Evolutionary conservation across 495 filamentous ascomycete species (phyloP), one percentile per base, ranked within the genome.

Genomic region (Penicillium roqueforti): DNA sequence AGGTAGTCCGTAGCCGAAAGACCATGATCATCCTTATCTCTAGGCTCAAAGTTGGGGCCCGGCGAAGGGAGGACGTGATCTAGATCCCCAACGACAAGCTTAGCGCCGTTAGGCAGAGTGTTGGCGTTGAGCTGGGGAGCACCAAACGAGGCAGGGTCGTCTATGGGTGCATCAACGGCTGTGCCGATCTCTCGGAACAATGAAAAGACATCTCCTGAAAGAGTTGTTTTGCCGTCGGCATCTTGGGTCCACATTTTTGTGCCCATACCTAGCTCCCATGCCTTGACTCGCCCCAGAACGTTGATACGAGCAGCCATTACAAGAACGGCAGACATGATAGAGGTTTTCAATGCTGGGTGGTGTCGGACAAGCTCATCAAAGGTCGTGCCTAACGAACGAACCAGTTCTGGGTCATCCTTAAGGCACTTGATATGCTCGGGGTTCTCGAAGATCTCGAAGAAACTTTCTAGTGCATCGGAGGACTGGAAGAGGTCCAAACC

Each of bases 351-450:
- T 10, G 78, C 76, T 0, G 93, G 95, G 66, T 99, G 95, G 63
- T 99, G 93, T 18, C 93, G 85, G 26, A 92, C 86, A 52, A 99
- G 78, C 65, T 99, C 93, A 66, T 99, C 95, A 64, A 99, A 95
- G 11, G 87, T 87, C 6, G 78, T 81, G 19, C 95, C 93, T 37
- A 97, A 75, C 0, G 68, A 68, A 32, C 74, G 72, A 39, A 76
- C 67, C 34, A 77, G 56, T 37, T 78, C 77, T 6, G 80, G 75
- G 51, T 96, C 92, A 34, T 79, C 70, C 42, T 84, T 80, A 78
- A 97, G 76, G 56, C 81, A 84, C 58, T 88, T 91, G 40, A 97
- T 84, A 69, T 99, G 95, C 3, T 84, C 83, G 5, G 91, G 84
- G 56, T 87, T 96, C 69, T 96, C 89, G 59, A 97, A 97, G 25